Evolutionary conservation across 2,329 filamentous ascomycete genomes (phyloP).

Genomic region (Claviceps pazoutovae): DNA sequence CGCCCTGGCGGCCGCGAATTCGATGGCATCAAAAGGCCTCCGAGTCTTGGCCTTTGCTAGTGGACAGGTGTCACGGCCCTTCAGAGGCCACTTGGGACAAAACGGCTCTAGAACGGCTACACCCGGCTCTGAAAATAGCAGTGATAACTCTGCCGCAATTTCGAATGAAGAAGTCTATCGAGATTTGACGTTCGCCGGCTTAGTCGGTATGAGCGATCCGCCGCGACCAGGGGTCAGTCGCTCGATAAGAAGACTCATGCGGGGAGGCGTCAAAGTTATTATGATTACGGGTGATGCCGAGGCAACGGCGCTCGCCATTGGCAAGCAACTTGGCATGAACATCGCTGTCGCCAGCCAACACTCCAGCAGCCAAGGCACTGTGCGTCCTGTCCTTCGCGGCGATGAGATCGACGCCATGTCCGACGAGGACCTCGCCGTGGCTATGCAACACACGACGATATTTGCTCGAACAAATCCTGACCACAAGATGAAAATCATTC

Average conservation of each 20-base stretch:
- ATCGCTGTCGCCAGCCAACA: constrained; percentile 44
- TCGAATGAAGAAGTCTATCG: constrained; percentile 59
- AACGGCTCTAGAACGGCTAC: constrained; percentile 36
- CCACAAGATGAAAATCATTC: constrained; percentile 95
- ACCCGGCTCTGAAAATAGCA: constrained; percentile 26
- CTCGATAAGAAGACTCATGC: constrained; percentile 79
- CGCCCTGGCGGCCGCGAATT: constrained; percentile 65
- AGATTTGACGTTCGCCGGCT: constrained; percentile 74
- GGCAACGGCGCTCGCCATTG: constrained; percentile 87
- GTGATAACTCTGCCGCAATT: constrained; percentile 29
- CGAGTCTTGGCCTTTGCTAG: constrained; percentile 89
- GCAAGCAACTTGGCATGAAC: constrained; percentile 86
- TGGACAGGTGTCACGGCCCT: constrained; percentile 45
- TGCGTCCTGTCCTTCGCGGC: constrained; percentile 65
- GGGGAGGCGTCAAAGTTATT: constrained; percentile 89
- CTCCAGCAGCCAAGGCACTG: constrained; percentile 39
- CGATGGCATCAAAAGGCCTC: constrained; percentile 79
- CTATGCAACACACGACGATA: constrained; percentile 79
- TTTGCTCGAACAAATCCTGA: constrained; percentile 95
- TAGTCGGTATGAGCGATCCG: constrained; percentile 96
- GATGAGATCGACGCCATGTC: constrained; percentile 91
- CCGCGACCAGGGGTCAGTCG: constrained; percentile 80
- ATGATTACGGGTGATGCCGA: constrained; percentile 99
- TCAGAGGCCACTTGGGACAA: constrained; percentile 26
- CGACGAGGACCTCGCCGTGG: constrained; percentile 67